Percentiles rank a stretch among this genome's conserved stretches.
These are phyloP conservation scores for Roridomyces roridus DNA, from an alignment of 768 basidiomycete species.

Conservation along the genomic window DNA sequence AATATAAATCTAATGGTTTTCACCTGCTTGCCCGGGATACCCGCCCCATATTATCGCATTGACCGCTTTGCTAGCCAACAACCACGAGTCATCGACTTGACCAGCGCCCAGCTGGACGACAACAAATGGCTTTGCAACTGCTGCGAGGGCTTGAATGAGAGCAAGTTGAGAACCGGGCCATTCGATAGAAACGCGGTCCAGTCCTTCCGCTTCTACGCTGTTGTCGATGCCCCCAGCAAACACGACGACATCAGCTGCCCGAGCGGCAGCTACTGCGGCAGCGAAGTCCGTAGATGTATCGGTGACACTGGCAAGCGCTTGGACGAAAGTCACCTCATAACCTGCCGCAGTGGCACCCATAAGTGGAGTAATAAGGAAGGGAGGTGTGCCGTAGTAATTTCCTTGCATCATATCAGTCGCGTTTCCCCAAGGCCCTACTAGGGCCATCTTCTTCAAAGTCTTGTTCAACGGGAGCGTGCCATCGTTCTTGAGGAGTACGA, in stretches of 20 bases:
- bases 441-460: conserved; percentile 54
- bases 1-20: too few relatives aligned
- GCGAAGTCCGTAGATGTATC: conserved; percentile 50
- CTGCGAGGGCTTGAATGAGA: conserved; percentile 50
- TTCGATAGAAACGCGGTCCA: conserved; percentile 54
- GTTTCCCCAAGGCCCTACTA: conserved; percentile 66
- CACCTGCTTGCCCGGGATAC: conserved; percentile 63
- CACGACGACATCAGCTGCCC: conserved; percentile 54
- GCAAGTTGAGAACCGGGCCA: conserved; percentile 66
- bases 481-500: conserved; percentile 71
- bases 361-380: conserved; percentile 59
- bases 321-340: conserved; percentile 48
- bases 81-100: conserved; percentile 54
- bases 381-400: conserved; percentile 60
- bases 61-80: conserved; percentile 51
- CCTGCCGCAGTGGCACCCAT: conserved; percentile 54
- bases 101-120: conserved; percentile 65
- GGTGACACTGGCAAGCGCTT: conserved; percentile 45
- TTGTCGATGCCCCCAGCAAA: conserved; percentile 63
- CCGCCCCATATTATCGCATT: conserved; percentile 63
- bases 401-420: conserved; percentile 63
- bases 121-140: conserved; percentile 56
- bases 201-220: conserved; percentile 53
- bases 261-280: conserved; percentile 54
- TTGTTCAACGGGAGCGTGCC: conserved; percentile 59